These are phyloP conservation scores for Pezicula neosporulosa DNA, from an alignment of 2,329 filamentous ascomycete species.

Conservation along the genomic window DNA sequence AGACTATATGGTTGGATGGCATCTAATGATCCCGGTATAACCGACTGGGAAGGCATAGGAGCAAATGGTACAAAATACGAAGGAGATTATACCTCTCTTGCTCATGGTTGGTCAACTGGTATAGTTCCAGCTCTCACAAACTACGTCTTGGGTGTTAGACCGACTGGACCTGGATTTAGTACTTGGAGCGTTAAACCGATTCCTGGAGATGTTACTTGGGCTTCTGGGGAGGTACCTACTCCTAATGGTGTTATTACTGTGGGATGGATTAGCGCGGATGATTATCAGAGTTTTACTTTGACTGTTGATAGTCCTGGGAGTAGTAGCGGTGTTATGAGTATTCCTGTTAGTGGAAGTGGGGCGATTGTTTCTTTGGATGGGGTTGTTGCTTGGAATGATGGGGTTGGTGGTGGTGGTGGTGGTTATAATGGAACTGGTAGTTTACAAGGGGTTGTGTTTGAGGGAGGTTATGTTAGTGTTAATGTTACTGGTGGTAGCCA, in stretches of 20 bases:
- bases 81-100: slow-evolving; percentile 42
- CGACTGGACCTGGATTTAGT: slow-evolving; percentile 39
- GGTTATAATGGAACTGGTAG: neutral
- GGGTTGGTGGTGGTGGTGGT: neutral
- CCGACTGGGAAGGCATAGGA: slow-evolving; percentile 50
- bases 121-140: slow-evolving; percentile 43
- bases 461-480: slow-evolving; percentile 15
- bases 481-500: slow-evolving; percentile 3
- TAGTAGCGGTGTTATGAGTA: slow-evolving; percentile 16
- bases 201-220: slow-evolving; percentile 36
- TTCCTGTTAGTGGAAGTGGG: slow-evolving; percentile 13
- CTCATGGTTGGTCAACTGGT: slow-evolving; percentile 50
- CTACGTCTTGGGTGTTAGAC: slow-evolving; percentile 44
- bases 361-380: slow-evolving; percentile 15
- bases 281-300: slow-evolving; percentile 23
- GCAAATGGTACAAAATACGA: slow-evolving; percentile 39
- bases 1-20: slow-evolving; percentile 49
- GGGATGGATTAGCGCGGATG: slow-evolving; percentile 30
- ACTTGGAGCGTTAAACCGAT: slow-evolving; percentile 37
- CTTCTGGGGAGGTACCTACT: slow-evolving; percentile 39
- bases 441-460: neutral
- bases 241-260: slow-evolving; percentile 35
- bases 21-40: slow-evolving; percentile 40
- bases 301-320: slow-evolving; percentile 28
- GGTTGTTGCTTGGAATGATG: slow-evolving; percentile 2